Evolutionary conservation across 306 rosid species (phyloP).

Genomic region (Herpetospermum pedunculosum): DNA sequence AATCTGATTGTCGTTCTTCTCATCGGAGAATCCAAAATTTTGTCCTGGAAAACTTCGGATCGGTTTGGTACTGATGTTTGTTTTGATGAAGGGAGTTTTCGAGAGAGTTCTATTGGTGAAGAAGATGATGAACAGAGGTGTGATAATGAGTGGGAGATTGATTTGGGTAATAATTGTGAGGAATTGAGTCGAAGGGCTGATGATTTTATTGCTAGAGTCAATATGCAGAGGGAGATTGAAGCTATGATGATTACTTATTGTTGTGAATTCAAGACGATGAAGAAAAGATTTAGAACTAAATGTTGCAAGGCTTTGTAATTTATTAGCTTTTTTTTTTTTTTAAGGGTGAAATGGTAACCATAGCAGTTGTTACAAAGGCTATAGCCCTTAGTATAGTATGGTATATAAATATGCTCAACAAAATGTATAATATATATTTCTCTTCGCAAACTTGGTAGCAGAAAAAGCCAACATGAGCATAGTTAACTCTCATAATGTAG

Average conservation of each 20-base stretch:
- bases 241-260: conserved; percentile 26
- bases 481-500: too few species aligned
- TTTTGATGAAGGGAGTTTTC: neutral
- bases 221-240: conserved; percentile 49
- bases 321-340: neutral
- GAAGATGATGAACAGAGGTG: conserved; percentile 10
- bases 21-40: conserved; percentile 36
- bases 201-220: conserved; percentile 74
- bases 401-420: too few species aligned
- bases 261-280: conserved; percentile 7
- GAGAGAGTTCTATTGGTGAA: neutral
- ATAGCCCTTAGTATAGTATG: too few species aligned
- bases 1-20: conserved; percentile 36
- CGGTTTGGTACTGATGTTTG: conserved; percentile 12
- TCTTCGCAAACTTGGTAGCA: too few species aligned
- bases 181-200: conserved; percentile 74
- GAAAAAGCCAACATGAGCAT: too few species aligned
- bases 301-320: neutral
- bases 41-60: conserved; percentile 32
- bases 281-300: neutral
- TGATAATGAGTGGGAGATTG: conserved; percentile 8
- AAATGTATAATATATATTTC: too few species aligned
- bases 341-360: neutral
- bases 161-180: conserved; percentile 17
- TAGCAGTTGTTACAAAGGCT: neutral